Base-by-base conservation (phyloP, 2,329 filamentous ascomycete genomes). In the Pyrenophora graminea region DNA sequence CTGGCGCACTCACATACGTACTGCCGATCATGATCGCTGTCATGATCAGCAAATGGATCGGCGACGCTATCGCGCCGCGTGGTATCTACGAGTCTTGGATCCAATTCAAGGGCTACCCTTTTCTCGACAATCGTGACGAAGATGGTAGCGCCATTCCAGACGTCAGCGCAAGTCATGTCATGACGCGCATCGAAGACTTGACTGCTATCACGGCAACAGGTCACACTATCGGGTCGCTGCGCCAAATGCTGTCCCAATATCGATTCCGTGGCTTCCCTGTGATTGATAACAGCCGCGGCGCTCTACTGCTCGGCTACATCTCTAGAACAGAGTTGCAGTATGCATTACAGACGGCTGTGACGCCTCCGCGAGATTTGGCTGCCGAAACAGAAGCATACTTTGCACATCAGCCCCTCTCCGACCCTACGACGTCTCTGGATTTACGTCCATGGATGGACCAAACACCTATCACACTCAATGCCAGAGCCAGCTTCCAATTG, bases 1-100 rank as follows among this genome's bases (percentile, higher is more conserved):
- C 94, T 0, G 94, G 94, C 45, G 94, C 94, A 1, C 82, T 99
- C 23, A 96, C 91, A 1, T 97, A 97, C 69, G 93, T 99, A 41
- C 84, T 99, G 6, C 94, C 94, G 47, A 99, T 97, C 73, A 99
- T 99, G 94, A 90, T 99, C 58, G 91, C 92, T 37, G 94, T 99
- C 68, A 96, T 99, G 92, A 82, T 97, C 38, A 90, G 90, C 56
- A 99, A 99, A 77, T 99, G 94, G 94, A 91, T 96, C 21, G 94
- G 92, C 66, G 94, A 99, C 73, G 93, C 91, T 42, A 92, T 99
- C 72, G 91, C 90, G 21, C 90, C 90, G 48, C 85, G 88, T 42
- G 91, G 94, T 59, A 97, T 99, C 74, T 99, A 99, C 77, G 94
- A 99, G 72, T 88, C 89, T 47, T 99, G 94, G 94, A 99, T 99